Conservation (phyloP, 179 eudicot species). For the Beta lomatogona region DNA sequence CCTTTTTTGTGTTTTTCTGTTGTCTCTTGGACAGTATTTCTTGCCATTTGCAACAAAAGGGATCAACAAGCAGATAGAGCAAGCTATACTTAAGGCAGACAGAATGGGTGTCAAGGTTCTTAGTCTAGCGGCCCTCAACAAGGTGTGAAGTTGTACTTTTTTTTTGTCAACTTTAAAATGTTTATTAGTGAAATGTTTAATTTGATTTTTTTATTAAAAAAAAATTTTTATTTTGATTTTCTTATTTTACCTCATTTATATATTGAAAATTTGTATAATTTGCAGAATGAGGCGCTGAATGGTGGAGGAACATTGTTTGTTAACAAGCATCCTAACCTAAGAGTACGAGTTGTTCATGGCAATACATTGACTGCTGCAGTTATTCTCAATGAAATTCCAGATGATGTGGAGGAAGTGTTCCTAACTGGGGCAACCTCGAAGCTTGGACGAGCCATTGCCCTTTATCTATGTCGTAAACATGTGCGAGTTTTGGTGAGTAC, state of each 20-base stretch:
- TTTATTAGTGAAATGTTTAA: not conserved
- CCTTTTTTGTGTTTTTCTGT: no score
- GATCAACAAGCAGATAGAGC: slow-evolving; percentile 82
- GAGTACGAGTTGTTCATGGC: slow-evolving; percentile 90
- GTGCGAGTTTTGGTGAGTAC: slow-evolving; percentile 73
- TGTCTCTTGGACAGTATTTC: slow-evolving; percentile 63
- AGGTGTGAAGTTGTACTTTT: slow-evolving; percentile 42
- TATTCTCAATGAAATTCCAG: slow-evolving; percentile 61
- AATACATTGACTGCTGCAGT: slow-evolving; percentile 93
- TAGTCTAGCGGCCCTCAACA: slow-evolving; percentile 92
- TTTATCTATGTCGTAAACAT: slow-evolving; percentile 62
- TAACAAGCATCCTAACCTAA: slow-evolving; percentile 75
- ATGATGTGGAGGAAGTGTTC: slow-evolving; percentile 68
- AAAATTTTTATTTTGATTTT: no score
- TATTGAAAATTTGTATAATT: not conserved
- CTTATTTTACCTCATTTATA: no score
- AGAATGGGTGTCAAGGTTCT: slow-evolving; percentile 83
- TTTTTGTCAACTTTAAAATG: not conserved
- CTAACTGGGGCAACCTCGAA: slow-evolving; percentile 92
- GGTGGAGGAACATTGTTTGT: slow-evolving; percentile 91
- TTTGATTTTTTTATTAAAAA: not conserved
- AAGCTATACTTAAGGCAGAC: slow-evolving; percentile 85
- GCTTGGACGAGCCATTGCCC: slow-evolving; percentile 93
- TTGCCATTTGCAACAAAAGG: slow-evolving; percentile 91
- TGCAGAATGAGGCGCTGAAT: slow-evolving; percentile 83